Evolutionary conservation across 768 basidiomycete genomes (phyloP).

Genomic region (Russula compacta): DNA sequence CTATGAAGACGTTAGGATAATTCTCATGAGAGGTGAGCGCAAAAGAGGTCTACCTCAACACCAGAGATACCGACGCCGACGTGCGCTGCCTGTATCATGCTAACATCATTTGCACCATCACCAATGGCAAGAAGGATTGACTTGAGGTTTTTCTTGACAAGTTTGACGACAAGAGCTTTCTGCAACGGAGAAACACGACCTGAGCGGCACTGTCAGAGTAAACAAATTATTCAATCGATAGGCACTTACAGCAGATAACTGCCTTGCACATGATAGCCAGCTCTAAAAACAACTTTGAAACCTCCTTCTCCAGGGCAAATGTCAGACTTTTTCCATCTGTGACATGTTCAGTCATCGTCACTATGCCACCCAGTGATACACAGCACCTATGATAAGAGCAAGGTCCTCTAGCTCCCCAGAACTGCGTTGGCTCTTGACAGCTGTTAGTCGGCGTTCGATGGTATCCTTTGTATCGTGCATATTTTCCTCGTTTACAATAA

Average conservation of each 20-base stretch:
- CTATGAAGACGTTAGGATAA: constrained; percentile 29
- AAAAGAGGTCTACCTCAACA: constrained; percentile 56
- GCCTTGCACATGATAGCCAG: constrained; percentile 97
- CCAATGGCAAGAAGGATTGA: constrained; percentile 94
- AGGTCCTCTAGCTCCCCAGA: constrained; percentile 92
- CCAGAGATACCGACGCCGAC: constrained; percentile 97
- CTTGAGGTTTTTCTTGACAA: constrained; percentile 96
- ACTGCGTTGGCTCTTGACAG: constrained; percentile 88
- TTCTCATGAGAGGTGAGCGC: not conserved
- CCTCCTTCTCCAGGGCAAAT: constrained; percentile 88
- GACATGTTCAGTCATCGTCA: not conserved
- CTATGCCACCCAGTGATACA: not conserved
- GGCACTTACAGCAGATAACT: constrained; percentile 83
- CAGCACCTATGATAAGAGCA: constrained; percentile 84
- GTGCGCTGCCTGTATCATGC: constrained; percentile 99
- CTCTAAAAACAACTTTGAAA: constrained; percentile 86
- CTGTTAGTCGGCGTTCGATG: constrained; percentile 76
- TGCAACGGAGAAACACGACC: constrained; percentile 97
- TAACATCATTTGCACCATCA: constrained; percentile 97
- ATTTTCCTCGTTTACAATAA: constrained; percentile 89
- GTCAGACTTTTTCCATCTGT: constrained; percentile 91
- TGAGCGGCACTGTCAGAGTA: constrained; percentile 24
- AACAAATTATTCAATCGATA: not conserved
- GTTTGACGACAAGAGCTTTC: constrained; percentile 94
- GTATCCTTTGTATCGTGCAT: constrained; percentile 77